Conservation (phyloP, 2,329 filamentous ascomycete species). For the Dryadomyces quercivorus region DNA sequence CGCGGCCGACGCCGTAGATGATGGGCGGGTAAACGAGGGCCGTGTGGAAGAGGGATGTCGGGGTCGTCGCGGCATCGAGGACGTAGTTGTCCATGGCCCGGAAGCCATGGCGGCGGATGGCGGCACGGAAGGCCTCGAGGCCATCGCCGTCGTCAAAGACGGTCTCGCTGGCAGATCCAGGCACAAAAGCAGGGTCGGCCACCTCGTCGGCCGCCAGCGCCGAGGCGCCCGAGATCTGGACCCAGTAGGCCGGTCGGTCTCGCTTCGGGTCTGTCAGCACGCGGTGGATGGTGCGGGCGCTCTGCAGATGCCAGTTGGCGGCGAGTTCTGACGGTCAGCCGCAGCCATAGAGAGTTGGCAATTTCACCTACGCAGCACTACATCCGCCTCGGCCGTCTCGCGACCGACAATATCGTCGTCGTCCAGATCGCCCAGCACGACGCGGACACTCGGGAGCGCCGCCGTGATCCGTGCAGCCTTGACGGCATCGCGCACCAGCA, state of each 20-base stretch:
- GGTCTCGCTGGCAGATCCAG: background rate
- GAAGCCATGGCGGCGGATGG: constrained; percentile 8
- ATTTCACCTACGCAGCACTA: background rate
- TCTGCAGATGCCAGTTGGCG: background rate
- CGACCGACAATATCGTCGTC: background rate
- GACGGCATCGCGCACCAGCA: background rate
- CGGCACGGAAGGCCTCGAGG: constrained; percentile 30
- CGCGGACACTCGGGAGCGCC: background rate
- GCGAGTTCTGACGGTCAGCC: background rate
- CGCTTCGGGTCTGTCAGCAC: background rate
- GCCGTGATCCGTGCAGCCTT: background rate
- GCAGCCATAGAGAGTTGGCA: too few species aligned
- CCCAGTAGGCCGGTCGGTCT: background rate
- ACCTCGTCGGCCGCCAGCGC: background rate
- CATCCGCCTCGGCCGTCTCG: background rate
- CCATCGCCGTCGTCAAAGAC: constrained; percentile 27
- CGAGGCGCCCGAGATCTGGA: background rate
- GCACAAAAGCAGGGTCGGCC: background rate
- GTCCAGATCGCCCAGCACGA: background rate
- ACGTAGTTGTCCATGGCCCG: constrained; percentile 2
- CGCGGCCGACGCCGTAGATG: constrained; percentile 1
- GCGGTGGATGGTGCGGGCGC: background rate
- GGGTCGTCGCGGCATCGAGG: background rate
- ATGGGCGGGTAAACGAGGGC: background rate
- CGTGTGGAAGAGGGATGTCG: background rate